phyloP scores from a whole-genome alignment of 441 rosid species.

The Bruguiera hainesii region DNA sequence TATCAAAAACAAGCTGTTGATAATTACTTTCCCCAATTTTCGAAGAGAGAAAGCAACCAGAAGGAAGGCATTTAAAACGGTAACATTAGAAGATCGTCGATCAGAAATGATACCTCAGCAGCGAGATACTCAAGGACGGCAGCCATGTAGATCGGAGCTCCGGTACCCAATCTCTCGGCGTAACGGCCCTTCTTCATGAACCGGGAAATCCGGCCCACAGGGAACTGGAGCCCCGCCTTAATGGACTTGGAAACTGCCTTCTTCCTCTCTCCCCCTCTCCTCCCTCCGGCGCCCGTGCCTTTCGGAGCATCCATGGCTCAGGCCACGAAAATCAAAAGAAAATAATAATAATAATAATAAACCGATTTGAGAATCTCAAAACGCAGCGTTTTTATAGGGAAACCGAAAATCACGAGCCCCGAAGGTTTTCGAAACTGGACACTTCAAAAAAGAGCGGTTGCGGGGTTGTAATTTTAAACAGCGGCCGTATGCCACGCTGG shows the following conservation, averaged over 20 bases:
- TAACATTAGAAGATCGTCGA: not conserved
- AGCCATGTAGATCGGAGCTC: constrained; percentile 80
- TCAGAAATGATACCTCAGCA: constrained; percentile 41
- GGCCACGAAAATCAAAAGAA: not conserved
- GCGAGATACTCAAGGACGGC: constrained; percentile 68
- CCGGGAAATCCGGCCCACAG: constrained; percentile 58
- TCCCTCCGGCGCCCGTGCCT: constrained; percentile 54
- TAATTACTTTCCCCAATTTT: too few species aligned
- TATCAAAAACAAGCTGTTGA: too few species aligned
- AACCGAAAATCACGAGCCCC: not conserved
- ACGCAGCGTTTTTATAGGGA: constrained; percentile 1
- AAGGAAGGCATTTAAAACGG: not conserved
- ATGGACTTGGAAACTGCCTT: constrained; percentile 51
- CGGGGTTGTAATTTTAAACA: not conserved
- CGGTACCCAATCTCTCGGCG: constrained; percentile 47
- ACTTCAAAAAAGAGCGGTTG: too few species aligned
- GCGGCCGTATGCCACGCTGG: constrained; percentile 13
- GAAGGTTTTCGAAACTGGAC: not conserved
- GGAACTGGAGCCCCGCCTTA: constrained; percentile 62
- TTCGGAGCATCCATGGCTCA: constrained; percentile 29
- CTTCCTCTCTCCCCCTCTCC: constrained; percentile 55
- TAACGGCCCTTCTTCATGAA: constrained; percentile 60
- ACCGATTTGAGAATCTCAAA: not conserved
- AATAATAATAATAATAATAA: too few species aligned
- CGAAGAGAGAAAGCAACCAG: not conserved